These are phyloP conservation scores for Cladosporium sp. DNA, from an alignment of 2,329 filamentous ascomycete genomes.

Conservation along the genomic window DNA sequence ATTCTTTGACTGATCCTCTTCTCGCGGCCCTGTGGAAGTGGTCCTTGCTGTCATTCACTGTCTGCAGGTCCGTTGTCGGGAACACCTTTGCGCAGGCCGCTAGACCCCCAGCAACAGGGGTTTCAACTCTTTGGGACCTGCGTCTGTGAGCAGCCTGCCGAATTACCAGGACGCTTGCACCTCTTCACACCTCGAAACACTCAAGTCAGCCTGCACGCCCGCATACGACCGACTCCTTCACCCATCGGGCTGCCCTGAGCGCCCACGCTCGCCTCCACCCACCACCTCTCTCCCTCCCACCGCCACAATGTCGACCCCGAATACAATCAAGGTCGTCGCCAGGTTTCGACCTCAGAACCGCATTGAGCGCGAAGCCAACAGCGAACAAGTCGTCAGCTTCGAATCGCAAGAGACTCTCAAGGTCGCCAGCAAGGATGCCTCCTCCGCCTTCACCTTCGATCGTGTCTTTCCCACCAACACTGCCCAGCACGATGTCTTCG, in stretches of 20 bases:
- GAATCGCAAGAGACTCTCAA: slow-evolving; percentile 83
- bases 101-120: slow-evolving; percentile 4
- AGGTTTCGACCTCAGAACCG: slow-evolving; percentile 97
- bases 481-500: slow-evolving; percentile 88
- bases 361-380: slow-evolving; percentile 82
- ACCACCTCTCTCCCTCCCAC: not conserved
- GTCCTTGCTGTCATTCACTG: not conserved
- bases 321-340: slow-evolving; percentile 70
- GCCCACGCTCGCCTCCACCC: not conserved
- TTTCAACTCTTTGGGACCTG: slow-evolving; percentile 1
- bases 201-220: not conserved
- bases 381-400: slow-evolving; percentile 87
- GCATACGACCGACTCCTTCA: not conserved
- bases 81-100: not conserved
- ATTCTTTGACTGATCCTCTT: too few species aligned
- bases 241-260: slow-evolving; percentile 16
- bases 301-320: slow-evolving; percentile 25
- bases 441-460: slow-evolving; percentile 88
- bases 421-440: slow-evolving; percentile 78
- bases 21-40: not conserved
- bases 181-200: not conserved
- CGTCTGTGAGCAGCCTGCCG: not conserved
- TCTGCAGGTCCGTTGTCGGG: too few species aligned
- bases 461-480: slow-evolving; percentile 94
- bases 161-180: not conserved